phyloP scores from a whole-genome alignment of 2,329 filamentous ascomycete genomes.

The Alternaria rosae region DNA sequence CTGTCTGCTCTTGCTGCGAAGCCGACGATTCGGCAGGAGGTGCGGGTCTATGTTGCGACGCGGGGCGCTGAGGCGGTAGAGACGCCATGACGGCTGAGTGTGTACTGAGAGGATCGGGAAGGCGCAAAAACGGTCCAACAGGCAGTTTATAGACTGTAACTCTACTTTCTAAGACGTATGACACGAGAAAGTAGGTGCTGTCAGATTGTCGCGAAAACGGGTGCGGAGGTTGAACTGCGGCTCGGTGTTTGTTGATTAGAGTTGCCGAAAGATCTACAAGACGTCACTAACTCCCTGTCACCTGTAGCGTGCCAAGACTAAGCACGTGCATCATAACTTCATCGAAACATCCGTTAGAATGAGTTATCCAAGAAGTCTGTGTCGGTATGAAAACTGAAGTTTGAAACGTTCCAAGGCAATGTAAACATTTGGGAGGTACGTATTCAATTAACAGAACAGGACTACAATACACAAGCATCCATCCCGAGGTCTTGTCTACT shows the following conservation, averaged over 20 bases:
- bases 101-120: not conserved
- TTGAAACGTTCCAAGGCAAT: too few relatives aligned
- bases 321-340: conserved; percentile 10
- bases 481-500: too few relatives aligned
- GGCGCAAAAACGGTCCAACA: not conserved
- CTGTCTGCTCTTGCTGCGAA: conserved; percentile 25
- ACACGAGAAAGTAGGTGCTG: not conserved
- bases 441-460: too few relatives aligned
- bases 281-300: conserved; percentile 20
- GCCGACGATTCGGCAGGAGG: conserved; percentile 29
- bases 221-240: conserved; percentile 6
- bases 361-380: too few relatives aligned
- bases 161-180: not conserved
- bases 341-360: too few relatives aligned
- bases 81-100: conserved; percentile 49
- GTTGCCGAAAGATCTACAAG: conserved; percentile 23
- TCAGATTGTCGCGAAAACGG: not conserved
- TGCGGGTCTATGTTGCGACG: conserved; percentile 44
- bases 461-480: too few relatives aligned
- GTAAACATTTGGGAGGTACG: too few relatives aligned
- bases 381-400: too few relatives aligned
- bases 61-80: conserved; percentile 49
- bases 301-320: conserved; percentile 21
- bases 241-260: conserved; percentile 25
- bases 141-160: not conserved